Evolutionary conservation across 2,329 filamentous ascomycete genomes (phyloP).

Genomic region (Chaetomiaceae sp.): DNA sequence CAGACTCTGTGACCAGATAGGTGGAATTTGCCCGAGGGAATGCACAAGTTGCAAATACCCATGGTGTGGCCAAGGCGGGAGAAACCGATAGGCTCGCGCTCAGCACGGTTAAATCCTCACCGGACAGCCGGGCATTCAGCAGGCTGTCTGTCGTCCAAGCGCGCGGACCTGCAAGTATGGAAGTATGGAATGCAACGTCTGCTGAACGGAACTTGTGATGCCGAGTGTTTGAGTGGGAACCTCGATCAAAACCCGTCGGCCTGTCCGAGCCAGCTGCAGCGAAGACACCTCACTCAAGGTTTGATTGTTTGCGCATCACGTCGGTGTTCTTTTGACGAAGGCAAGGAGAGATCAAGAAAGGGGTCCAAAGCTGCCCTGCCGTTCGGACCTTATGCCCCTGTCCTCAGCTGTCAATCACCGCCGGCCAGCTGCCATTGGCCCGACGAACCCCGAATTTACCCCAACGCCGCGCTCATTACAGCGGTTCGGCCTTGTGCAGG

Average conservation of each 20-base stretch:
- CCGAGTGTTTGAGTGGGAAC: not conserved
- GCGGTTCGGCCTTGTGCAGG: constrained; percentile 1
- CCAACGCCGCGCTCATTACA: not conserved
- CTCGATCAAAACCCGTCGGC: not conserved
- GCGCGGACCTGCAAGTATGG: constrained; percentile 1
- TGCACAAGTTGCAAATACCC: constrained; percentile 12
- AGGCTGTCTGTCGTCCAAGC: not conserved
- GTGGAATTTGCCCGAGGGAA: constrained; percentile 15
- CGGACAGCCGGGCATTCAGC: constrained; percentile 3
- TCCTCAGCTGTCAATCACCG: not conserved
- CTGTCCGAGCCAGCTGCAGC: not conserved
- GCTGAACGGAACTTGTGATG: constrained; percentile 6
- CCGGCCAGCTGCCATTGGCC: not conserved
- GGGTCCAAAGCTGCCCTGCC: no score
- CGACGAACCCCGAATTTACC: not conserved
- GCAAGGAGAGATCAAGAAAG: not conserved
- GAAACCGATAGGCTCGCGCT: constrained; percentile 19
- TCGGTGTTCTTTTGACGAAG: not conserved
- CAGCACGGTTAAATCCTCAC: constrained; percentile 20
- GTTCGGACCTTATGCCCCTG: no score
- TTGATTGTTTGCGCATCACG: no score
- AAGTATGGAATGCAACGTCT: constrained; percentile 11
- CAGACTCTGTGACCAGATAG: constrained; percentile 2
- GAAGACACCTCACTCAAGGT: not conserved
- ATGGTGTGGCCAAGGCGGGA: constrained; percentile 19